Evolutionary conservation across 371 early-diverging fungal species (phyloP).

Genomic region (Nosema muscidifuracis): DNA sequence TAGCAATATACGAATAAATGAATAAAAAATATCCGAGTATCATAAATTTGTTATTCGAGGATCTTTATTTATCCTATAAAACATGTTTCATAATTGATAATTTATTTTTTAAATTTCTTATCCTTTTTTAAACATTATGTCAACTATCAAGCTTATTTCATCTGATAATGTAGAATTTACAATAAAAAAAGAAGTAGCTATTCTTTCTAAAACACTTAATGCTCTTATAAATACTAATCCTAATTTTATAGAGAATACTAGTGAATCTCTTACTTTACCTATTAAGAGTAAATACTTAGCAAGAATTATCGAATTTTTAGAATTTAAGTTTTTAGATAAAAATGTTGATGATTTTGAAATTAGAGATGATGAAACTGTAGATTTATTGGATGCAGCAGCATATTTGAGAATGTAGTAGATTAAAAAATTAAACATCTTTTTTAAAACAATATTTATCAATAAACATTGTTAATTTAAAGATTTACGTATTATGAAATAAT

Average conservation of each 20-base stretch:
- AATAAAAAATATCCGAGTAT: neutral
- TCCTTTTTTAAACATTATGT: neutral
- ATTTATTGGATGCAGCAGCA: conserved; percentile 60
- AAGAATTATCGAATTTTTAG: conserved; percentile 59
- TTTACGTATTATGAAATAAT: no score
- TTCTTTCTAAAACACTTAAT: conserved; percentile 27
- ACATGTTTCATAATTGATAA: neutral
- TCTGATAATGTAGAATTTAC: conserved; percentile 38
- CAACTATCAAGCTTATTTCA: neutral
- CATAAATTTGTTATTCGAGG: neutral
- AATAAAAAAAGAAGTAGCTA: conserved; percentile 41
- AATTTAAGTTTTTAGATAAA: conserved; percentile 37
- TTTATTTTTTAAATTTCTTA: neutral
- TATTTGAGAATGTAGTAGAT: conserved; percentile 58
- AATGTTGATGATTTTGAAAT: conserved; percentile 55
- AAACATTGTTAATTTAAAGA: no score
- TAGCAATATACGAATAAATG: neutral
- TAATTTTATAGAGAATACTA: conserved; percentile 39
- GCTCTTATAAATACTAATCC: conserved; percentile 26
- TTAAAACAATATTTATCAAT: no score
- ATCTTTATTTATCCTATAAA: neutral
- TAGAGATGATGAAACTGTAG: conserved; percentile 55
- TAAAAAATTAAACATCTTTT: conserved; percentile 9
- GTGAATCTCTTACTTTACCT: conserved; percentile 42
- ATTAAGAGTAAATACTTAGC: conserved; percentile 39